These are phyloP conservation scores for Moringa oleifera DNA, from an alignment of 345 rosid species.

Conservation along the genomic window DNA sequence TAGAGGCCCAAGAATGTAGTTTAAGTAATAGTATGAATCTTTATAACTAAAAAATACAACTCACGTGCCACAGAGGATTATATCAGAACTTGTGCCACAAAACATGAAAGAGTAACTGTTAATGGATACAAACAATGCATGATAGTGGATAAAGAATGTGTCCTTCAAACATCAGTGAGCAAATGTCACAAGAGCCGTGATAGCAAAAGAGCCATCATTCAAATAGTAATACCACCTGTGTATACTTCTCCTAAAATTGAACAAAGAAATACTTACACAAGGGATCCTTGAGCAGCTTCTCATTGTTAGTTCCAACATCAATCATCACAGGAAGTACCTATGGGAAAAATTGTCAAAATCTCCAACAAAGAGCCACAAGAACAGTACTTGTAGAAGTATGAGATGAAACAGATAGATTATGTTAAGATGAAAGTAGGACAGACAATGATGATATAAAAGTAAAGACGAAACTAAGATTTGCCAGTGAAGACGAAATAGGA, in stretches of 20 bases:
- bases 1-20: not conserved
- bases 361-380: constrained; percentile 3
- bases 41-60: too few species aligned
- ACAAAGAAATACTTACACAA: constrained; percentile 52
- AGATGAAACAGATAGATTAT: not conserved
- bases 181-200: not conserved
- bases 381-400: constrained; percentile 8
- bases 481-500: too few species aligned
- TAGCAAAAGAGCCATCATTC: not conserved
- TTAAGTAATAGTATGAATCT: not conserved
- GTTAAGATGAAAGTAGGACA: too few species aligned
- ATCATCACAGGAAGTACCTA: constrained; percentile 99
- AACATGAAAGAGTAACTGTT: too few species aligned
- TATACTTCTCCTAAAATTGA: constrained; percentile 1
- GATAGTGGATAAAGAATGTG: too few species aligned
- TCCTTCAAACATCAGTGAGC: not conserved
- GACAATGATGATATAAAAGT: too few species aligned
- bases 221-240: not conserved
- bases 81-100: too few species aligned
- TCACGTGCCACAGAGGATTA: too few species aligned
- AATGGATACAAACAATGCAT: too few species aligned
- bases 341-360: constrained; percentile 10
- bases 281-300: constrained; percentile 79
- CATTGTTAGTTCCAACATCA: constrained; percentile 98
- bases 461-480: too few species aligned